Percentiles rank a stretch among this genome's conserved stretches.
phyloP scores from a whole-genome alignment of 208 protist species.

The Leishmania aethiopica region DNA sequence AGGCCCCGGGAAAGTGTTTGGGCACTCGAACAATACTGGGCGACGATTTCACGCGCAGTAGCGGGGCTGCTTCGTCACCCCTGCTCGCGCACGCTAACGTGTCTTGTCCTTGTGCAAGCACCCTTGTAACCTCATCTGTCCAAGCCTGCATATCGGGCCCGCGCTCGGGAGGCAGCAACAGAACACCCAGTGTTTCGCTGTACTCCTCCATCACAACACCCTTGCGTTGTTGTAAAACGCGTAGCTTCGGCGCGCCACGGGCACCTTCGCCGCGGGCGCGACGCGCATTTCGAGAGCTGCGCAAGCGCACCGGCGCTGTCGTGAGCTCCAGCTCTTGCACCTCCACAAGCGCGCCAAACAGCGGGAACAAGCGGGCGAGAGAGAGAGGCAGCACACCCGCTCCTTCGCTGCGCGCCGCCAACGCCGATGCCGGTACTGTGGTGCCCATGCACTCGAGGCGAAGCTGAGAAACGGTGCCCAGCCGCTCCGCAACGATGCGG shows the following conservation, averaged over 20 bases:
- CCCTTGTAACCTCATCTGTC: background rate
- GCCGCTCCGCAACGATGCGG: constrained; percentile 15
- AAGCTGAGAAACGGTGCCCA: constrained; percentile 1
- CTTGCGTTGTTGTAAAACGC: constrained; percentile 16
- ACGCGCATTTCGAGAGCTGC: constrained; percentile 16
- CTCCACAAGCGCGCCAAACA: constrained; percentile 44
- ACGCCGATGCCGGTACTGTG: background rate
- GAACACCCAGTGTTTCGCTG: constrained; percentile 22
- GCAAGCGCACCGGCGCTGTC: background rate
- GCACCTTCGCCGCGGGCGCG: background rate
- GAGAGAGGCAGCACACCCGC: constrained; percentile 24
- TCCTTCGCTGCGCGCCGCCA: background rate
- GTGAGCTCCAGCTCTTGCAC: constrained; percentile 27
- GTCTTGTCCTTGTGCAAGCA: background rate
- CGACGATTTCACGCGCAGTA: background rate
- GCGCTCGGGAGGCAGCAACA: constrained; percentile 20
- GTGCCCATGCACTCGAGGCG: background rate
- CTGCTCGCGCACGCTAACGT: background rate
- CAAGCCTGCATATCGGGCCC: constrained; percentile 10
- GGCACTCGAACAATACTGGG: constrained; percentile 30
- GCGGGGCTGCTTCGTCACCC: background rate
- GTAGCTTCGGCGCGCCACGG: background rate
- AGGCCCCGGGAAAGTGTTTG: constrained; percentile 37
- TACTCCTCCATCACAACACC: constrained; percentile 46
- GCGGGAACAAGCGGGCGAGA: constrained; percentile 43